Evolutionary conservation across 177 flowering plant genomes (phyloP).

Genomic region (Vitis hybrid): DNA sequence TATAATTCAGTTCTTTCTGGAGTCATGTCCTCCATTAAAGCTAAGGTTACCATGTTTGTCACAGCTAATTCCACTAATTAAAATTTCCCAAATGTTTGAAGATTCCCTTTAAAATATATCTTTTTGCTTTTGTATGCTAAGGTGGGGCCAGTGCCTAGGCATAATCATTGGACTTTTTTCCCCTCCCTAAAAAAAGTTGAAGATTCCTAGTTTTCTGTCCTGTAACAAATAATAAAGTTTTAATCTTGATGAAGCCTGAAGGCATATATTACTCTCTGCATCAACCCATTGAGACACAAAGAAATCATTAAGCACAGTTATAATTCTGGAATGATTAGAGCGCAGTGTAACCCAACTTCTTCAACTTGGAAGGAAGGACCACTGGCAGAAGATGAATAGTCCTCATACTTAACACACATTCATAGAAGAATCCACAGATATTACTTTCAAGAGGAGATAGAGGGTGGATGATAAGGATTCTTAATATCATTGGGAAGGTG

Average conservation of each 20-base stretch:
- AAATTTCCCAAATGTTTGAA: slow-evolving; percentile 1
- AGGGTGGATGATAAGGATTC: slow-evolving; percentile 21
- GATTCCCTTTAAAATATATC: slow-evolving; percentile 5
- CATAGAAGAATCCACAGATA: slow-evolving; percentile 19
- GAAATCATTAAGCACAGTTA: slow-evolving; percentile 2
- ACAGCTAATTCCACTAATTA: slow-evolving; percentile 11
- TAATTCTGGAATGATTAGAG: slow-evolving; percentile 5
- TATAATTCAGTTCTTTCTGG: too few relatives aligned
- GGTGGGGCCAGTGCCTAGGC: slow-evolving; percentile 1
- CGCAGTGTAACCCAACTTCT: not conserved
- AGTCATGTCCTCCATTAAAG: too few relatives aligned
- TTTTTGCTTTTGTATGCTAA: not conserved
- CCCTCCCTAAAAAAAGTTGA: not conserved
- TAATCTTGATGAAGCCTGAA: not conserved
- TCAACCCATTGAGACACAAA: not conserved
- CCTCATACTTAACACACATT: not conserved
- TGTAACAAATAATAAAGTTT: not conserved
- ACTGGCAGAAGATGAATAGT: slow-evolving; percentile 7
- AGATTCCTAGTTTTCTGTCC: slow-evolving; percentile 1
- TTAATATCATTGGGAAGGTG: slow-evolving; percentile 15
- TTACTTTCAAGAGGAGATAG: slow-evolving; percentile 17
- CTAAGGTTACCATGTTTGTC: too few relatives aligned
- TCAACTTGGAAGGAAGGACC: slow-evolving; percentile 30
- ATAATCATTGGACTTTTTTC: slow-evolving; percentile 5
- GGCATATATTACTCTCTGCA: not conserved